Base-by-base conservation (phyloP, 257 asterid species). In the Solanum commersonii region DNA sequence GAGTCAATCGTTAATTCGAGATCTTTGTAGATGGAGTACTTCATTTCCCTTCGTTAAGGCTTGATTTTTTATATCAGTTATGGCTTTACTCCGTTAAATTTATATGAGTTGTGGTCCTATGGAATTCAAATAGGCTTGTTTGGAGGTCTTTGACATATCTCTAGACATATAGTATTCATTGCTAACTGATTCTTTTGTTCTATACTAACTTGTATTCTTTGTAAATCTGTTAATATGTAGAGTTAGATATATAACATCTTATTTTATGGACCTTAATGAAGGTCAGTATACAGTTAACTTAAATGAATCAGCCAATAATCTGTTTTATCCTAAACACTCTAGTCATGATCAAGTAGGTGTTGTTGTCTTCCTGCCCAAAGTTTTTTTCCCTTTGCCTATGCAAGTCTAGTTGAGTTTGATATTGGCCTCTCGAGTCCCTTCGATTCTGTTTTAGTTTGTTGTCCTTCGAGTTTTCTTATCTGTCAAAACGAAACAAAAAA, bases 381-480 rank as follows among this genome's bases (percentile, higher is more conserved):
- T 37, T 86, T 71, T 49, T 46, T 46, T 12, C 13, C 68, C 44
- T 72, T 86, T 76, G 67, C 16, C 46, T 71, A 86, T 86, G 88
- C 60, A 25, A 70, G 60, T 84, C 5, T 86, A 86, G 84, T 86
- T 86, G 42, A 52, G 49, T 49, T 86, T 81, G 49, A 10, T 86
- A 86, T 49, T 81, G 85, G 44, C 88, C 88, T 86, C 88, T 86
- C 88, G 81, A 86, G 88, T 59, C 84, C 52, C 33, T 71, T 86
- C 27, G 10, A 31, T 71, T 71, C 71, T 70, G 81, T 86, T 10
- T 35, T 68, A 70, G 14, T 70, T 44, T 42, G 42, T 49, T 86
- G 84, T 86, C 42, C 20, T 71, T 49, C 37, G 0, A 86, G 35
- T 71, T 42, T 44, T 42, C 44, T 71, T 40, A 10, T 72, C 87